Evolutionary conservation across 306 rosid species (phyloP).

Genomic region (Ochetophila trinervis): DNA sequence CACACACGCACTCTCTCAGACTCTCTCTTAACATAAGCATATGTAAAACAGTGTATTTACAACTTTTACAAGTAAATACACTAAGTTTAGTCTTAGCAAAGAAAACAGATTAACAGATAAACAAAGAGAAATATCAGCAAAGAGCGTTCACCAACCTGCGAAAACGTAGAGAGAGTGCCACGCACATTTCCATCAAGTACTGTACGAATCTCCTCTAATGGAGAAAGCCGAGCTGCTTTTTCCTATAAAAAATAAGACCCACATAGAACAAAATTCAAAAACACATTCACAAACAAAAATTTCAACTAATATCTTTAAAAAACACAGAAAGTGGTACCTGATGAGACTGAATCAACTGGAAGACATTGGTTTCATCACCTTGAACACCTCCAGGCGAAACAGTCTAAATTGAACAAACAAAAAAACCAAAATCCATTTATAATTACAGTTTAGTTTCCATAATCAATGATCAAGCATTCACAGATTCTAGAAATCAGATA

Average conservation of each 20-base stretch:
- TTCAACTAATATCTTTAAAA: background rate
- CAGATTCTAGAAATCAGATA: background rate
- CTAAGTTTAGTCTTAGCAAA: background rate
- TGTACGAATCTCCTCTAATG: slow-evolving; percentile 75
- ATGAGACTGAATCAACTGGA: slow-evolving; percentile 72
- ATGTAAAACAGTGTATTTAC: background rate
- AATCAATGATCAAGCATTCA: slow-evolving; percentile 2
- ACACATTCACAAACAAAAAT: background rate
- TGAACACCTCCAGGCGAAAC: slow-evolving; percentile 48
- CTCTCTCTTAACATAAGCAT: background rate
- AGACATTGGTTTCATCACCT: slow-evolving; percentile 39
- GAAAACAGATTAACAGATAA: background rate
- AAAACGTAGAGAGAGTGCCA: slow-evolving; percentile 78
- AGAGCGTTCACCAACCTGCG: slow-evolving; percentile 45
- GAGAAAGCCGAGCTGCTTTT: slow-evolving; percentile 76
- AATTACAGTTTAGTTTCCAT: background rate
- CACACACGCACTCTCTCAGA: background rate
- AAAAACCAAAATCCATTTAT: background rate
- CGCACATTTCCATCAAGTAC: slow-evolving; percentile 64
- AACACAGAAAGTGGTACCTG: slow-evolving; percentile 48
- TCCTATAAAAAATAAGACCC: slow-evolving; percentile 45
- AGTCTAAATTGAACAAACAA: slow-evolving; percentile 32
- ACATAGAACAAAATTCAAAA: slow-evolving; percentile 4
- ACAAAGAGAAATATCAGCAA: background rate
- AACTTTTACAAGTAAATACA: background rate